Conservation (phyloP, 2,329 filamentous ascomycete species). For the Fusarium praegraminearum region DNA sequence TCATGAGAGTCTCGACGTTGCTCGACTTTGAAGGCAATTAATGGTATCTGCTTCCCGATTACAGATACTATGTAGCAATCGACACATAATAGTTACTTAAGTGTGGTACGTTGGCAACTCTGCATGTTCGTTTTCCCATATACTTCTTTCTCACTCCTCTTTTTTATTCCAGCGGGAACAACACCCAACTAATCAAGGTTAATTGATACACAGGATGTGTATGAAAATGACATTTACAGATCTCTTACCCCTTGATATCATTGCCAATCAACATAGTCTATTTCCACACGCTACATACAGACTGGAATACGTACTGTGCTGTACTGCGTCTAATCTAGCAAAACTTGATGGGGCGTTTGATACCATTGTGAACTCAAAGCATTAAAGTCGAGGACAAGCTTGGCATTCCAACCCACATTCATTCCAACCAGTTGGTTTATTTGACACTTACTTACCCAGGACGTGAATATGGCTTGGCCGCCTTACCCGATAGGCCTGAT, state of each 20-base stretch:
- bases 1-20: slow-evolving; percentile 20
- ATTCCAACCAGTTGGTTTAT: slow-evolving; percentile 44
- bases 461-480: slow-evolving; percentile 35
- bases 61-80: neutral
- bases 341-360: neutral
- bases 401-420: slow-evolving; percentile 38
- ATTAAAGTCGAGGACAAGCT: slow-evolving; percentile 21
- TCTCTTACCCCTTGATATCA: neutral
- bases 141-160: neutral
- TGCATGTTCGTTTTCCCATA: neutral
- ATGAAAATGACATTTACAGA: neutral
- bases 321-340: neutral
- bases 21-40: slow-evolving; percentile 1
- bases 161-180: neutral
- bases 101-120: neutral
- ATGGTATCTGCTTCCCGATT: neutral
- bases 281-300: neutral
- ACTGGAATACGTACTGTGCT: neutral
- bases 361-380: slow-evolving; percentile 15
- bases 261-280: neutral
- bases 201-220: neutral
- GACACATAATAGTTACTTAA: neutral
- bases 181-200: neutral
- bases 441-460: slow-evolving; percentile 12
- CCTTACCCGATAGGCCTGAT: slow-evolving; percentile 41